These are phyloP conservation scores for Xylariales sp. DNA, from an alignment of 2,329 filamentous ascomycete species.

Conservation along the genomic window DNA sequence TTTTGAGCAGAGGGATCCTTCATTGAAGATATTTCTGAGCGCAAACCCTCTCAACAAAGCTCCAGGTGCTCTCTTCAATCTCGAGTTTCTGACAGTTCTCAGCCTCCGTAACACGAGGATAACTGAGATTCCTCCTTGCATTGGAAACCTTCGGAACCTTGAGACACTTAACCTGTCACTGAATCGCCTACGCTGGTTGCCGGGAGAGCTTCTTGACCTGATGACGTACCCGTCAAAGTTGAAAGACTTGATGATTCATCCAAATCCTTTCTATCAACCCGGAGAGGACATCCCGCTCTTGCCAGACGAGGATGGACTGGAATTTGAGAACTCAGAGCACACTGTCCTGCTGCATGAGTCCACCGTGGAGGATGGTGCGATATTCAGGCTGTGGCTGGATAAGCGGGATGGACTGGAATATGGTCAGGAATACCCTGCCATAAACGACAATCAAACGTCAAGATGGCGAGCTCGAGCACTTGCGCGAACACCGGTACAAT, in stretches of 20 bases:
- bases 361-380: neutral
- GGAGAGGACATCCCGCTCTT: slow-evolving; percentile 10
- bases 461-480: slow-evolving; percentile 15
- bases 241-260: slow-evolving; percentile 50
- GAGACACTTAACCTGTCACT: slow-evolving; percentile 61
- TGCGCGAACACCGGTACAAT: slow-evolving; percentile 25
- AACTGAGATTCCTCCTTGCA: slow-evolving; percentile 53
- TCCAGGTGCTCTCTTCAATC: slow-evolving; percentile 56
- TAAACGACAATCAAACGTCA: slow-evolving; percentile 1
- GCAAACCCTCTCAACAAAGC: slow-evolving; percentile 53
- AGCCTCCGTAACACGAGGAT: slow-evolving; percentile 63
- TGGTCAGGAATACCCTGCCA: neutral
- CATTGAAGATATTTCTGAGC: slow-evolving; percentile 57
- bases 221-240: slow-evolving; percentile 41
- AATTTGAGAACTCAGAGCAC: slow-evolving; percentile 4
- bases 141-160: slow-evolving; percentile 55
- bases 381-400: slow-evolving; percentile 12
- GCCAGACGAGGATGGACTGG: slow-evolving; percentile 3
- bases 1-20: slow-evolving; percentile 55
- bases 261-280: slow-evolving; percentile 57
- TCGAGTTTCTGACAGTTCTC: slow-evolving; percentile 59
- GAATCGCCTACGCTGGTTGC: slow-evolving; percentile 57
- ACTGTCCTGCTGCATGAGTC: neutral
- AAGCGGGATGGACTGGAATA: slow-evolving; percentile 5
- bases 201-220: slow-evolving; percentile 58